These are phyloP conservation scores for Verticillium albo-atrum DNA, from an alignment of 2,329 filamentous ascomycete species.

Conservation along the genomic window DNA sequence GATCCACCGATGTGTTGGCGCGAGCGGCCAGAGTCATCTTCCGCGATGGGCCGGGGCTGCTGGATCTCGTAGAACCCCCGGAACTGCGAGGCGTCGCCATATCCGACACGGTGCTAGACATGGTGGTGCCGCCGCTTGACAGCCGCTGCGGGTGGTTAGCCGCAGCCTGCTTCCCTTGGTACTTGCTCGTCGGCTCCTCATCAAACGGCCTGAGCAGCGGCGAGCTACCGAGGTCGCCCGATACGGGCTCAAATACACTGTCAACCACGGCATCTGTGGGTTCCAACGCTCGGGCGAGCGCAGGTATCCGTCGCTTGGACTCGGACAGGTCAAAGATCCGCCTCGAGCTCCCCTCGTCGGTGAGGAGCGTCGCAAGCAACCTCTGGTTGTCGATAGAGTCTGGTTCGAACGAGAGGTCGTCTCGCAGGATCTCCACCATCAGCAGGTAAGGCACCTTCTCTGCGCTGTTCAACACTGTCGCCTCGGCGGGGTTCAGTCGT, in stretches of 20 bases:
- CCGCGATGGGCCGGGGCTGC: slow-evolving; percentile 57
- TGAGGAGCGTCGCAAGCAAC: slow-evolving; percentile 53
- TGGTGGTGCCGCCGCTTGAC: slow-evolving; percentile 57
- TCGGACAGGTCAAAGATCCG: slow-evolving; percentile 67
- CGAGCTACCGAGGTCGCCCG: slow-evolving; percentile 72
- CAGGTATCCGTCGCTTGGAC: slow-evolving; percentile 45
- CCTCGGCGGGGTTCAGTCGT: slow-evolving; percentile 76
- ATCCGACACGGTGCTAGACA: slow-evolving; percentile 52
- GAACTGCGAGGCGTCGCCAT: slow-evolving; percentile 65
- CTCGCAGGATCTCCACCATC: slow-evolving; percentile 77
- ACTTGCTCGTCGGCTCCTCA: slow-evolving; percentile 26
- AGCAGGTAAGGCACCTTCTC: slow-evolving; percentile 81
- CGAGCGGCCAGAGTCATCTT: slow-evolving; percentile 57
- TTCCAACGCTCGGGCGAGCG: neutral
- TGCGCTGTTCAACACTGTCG: slow-evolving; percentile 80
- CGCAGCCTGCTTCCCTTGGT: slow-evolving; percentile 17
- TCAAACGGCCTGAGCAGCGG: slow-evolving; percentile 59
- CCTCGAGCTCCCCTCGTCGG: slow-evolving; percentile 51
- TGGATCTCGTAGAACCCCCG: slow-evolving; percentile 61
- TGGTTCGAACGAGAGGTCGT: slow-evolving; percentile 81
- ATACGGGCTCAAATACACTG: slow-evolving; percentile 80
- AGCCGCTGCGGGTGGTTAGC: slow-evolving; percentile 43
- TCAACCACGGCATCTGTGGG: slow-evolving; percentile 47
- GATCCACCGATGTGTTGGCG: slow-evolving; percentile 55
- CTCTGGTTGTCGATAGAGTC: slow-evolving; percentile 68